phyloP scores from a whole-genome alignment of 2,329 filamentous ascomycete genomes.

The Aspergillus brunneoviolaceus region DNA sequence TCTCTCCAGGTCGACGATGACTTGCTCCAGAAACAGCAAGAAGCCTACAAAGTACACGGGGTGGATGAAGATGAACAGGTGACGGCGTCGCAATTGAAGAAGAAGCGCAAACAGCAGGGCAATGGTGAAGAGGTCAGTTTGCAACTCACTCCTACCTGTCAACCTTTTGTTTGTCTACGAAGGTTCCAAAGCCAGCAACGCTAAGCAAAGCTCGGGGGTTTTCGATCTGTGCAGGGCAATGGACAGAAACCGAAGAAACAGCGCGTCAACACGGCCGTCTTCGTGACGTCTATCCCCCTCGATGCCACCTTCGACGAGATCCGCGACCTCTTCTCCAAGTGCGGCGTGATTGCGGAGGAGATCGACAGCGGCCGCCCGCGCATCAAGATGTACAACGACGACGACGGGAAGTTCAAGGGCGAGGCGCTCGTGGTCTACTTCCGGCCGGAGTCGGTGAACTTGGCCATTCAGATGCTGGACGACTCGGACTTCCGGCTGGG shows the following conservation, averaged over 20 bases:
- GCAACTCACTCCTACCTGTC: background rate
- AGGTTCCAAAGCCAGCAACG: background rate
- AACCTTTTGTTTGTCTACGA: background rate
- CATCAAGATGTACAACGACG: slow-evolving; percentile 89
- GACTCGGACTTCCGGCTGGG: slow-evolving; percentile 70
- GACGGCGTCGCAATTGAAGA: slow-evolving; percentile 48
- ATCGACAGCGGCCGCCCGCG: slow-evolving; percentile 84
- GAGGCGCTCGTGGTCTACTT: slow-evolving; percentile 94
- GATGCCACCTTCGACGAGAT: slow-evolving; percentile 81
- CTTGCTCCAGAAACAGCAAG: slow-evolving; percentile 59
- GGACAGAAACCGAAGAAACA: slow-evolving; percentile 44
- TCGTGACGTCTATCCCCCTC: slow-evolving; percentile 80
- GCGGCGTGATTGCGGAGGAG: slow-evolving; percentile 88
- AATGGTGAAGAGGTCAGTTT: slow-evolving; percentile 52
- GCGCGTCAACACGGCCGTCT: slow-evolving; percentile 81
- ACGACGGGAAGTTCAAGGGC: slow-evolving; percentile 82
- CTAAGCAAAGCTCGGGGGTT: background rate
- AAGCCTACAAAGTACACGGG: slow-evolving; percentile 60
- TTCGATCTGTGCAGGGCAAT: slow-evolving; percentile 21
- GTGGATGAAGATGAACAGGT: slow-evolving; percentile 57
- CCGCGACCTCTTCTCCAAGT: slow-evolving; percentile 79
- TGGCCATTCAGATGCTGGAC: slow-evolving; percentile 55
- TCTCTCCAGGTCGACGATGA: slow-evolving; percentile 58
- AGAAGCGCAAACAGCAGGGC: slow-evolving; percentile 54
- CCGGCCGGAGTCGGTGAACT: slow-evolving; percentile 86